Evolutionary conservation across 345 rosid genomes (phyloP).

Genomic region (Gynandropsis gynandra): DNA sequence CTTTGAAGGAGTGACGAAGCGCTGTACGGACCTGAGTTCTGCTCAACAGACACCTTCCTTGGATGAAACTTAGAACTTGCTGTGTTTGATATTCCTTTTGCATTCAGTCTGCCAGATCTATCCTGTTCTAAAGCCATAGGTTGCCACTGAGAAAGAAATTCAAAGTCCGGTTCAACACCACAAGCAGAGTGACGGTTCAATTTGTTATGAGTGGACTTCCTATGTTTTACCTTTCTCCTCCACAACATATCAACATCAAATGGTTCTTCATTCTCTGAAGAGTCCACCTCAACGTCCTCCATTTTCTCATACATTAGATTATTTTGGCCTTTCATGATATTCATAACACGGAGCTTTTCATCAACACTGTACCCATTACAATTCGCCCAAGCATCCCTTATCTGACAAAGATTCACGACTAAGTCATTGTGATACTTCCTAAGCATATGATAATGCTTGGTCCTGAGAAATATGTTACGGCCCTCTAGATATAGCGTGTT

Average conservation of each 20-base stretch:
- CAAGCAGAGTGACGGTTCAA: conserved; percentile 35
- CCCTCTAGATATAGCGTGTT: conserved; percentile 89
- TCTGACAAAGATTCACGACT: conserved; percentile 73
- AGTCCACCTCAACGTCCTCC: conserved; percentile 55
- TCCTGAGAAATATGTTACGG: conserved; percentile 51
- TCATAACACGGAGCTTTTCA: conserved; percentile 84
- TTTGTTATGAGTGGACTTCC: conserved; percentile 39
- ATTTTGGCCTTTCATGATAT: conserved; percentile 75
- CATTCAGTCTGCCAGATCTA: conserved; percentile 53
- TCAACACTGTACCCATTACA: conserved; percentile 76
- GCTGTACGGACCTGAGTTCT: conserved; percentile 35
- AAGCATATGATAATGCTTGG: conserved; percentile 74
- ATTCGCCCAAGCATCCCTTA: conserved; percentile 80
- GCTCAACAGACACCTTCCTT: conserved; percentile 31
- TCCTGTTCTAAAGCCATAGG: conserved; percentile 30
- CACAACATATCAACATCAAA: conserved; percentile 53
- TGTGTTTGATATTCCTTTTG: conserved; percentile 40
- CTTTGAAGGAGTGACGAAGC: conserved; percentile 37
- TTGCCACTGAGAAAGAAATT: conserved; percentile 39
- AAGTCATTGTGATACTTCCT: conserved; percentile 76
- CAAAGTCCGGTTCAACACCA: conserved; percentile 37
- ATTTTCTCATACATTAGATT: conserved; percentile 66
- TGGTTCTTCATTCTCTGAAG: conserved; percentile 53
- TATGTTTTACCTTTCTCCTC: conserved; percentile 52
- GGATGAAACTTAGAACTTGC: conserved; percentile 40